Base-by-base conservation (phyloP, 169 alveolate genomes). In the Eimeria acervulina region DNA sequence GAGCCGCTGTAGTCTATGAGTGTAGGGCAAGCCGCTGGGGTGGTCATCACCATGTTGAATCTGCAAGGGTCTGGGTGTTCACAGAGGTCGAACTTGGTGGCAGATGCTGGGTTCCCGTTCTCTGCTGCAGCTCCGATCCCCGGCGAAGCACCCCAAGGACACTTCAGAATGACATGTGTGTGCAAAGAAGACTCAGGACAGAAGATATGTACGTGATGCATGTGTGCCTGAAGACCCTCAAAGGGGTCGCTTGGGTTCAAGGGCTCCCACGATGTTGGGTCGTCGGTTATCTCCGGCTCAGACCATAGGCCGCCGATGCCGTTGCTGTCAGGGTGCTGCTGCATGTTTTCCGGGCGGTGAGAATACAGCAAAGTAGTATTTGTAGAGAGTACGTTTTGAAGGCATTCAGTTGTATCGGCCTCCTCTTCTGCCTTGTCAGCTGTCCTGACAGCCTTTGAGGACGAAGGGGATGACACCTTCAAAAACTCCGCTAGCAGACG, bases 251-350 rank as follows among this genome's bases (percentile, higher is more conserved):
- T 12, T 2, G 93, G n/a, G 21, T 85, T 72, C 31, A 85, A 33
- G 26, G 93, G 93, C 17, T 61, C 63, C 93, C 93, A 85, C 26
- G 93, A 81, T 0, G 93, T 85, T 7, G 93, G 80, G n/a, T 85
- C 93, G 42, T 85, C 93, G 0, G 81, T 47, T 1, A 85, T 61
- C 12, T 85, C 93, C 33, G 80, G 80, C 19, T 59, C 44, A 6
- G 44, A 1, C 81, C 80, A 85, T 33, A 85, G 38, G 40, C 66
- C 81, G 8, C 81, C 81, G 23, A 61, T 23, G 3, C 81, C 63
- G 40, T 85, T 85, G 93, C 81, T 85, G 40, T 61, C 47, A 28
- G 80, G 81, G n/a, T 85, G 80, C 81, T 85, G 80, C 51, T 81
- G 70, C 63, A 17, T 47, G 21, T 15, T 28, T 33, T 51, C 78